These are phyloP conservation scores for Vigna reflexopilosa DNA, from an alignment of 306 rosid genomes.

Conservation along the genomic window DNA sequence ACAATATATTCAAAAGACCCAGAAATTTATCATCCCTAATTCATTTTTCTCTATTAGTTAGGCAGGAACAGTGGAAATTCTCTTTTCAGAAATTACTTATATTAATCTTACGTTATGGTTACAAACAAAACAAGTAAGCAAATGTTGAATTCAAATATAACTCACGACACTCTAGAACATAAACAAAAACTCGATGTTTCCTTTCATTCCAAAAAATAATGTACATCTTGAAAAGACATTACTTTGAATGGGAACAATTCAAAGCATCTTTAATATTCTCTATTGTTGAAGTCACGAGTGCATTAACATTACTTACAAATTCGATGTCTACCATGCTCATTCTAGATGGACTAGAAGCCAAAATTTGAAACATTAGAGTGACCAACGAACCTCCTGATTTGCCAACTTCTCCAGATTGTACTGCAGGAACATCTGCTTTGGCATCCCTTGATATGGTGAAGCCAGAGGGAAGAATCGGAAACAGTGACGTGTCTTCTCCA, in stretches of 20 bases:
- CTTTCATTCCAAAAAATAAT: not conserved
- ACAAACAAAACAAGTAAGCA: no score
- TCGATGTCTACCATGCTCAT: conserved; percentile 42
- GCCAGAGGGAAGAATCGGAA: conserved; percentile 76
- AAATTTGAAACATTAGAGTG: conserved; percentile 59
- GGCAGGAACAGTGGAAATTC: no score
- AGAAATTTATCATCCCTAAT: no score
- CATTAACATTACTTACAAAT: conserved; percentile 49
- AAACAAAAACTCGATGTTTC: not conserved
- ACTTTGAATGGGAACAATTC: conserved; percentile 48
- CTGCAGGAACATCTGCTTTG: not conserved
- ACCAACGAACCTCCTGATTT: conserved; percentile 60
- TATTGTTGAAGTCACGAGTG: conserved; percentile 51
- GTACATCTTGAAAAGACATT: not conserved
- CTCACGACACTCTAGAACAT: not conserved
- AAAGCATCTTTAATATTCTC: conserved; percentile 59
- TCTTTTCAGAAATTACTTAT: no score
- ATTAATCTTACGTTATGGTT: no score
- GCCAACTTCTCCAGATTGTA: not conserved
- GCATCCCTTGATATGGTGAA: conserved; percentile 61
- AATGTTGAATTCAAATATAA: no score
- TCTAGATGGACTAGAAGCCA: conserved; percentile 30
- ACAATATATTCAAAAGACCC: no score
- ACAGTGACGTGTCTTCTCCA: conserved; percentile 52
- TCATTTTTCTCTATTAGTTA: no score